A percentile compares a stretch with the other conserved stretches of the same genome.
Conservation (phyloP, 2,329 filamentous ascomycete genomes). For the Celoporthe dispersa region DNA sequence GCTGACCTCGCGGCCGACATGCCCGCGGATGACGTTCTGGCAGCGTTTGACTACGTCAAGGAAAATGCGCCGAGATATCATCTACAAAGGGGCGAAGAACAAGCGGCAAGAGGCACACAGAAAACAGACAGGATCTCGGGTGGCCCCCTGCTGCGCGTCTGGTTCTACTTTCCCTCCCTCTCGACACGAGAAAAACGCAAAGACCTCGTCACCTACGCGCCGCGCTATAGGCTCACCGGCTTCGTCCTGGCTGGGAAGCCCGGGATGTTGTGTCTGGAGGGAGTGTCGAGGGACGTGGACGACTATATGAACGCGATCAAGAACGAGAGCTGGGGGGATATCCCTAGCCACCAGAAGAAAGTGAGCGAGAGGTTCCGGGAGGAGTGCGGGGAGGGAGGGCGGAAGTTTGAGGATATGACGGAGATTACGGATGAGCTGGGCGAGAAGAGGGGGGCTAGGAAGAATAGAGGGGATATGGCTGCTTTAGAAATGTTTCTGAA, state of each 20-base stretch:
- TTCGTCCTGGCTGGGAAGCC: slow-evolving; percentile 66
- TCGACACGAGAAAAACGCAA: slow-evolving; percentile 62
- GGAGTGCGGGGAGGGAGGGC: slow-evolving; percentile 34
- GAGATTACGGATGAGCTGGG: slow-evolving; percentile 58
- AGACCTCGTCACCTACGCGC: slow-evolving; percentile 59
- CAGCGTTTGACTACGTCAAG: slow-evolving; percentile 24
- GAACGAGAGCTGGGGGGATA: slow-evolving; percentile 66
- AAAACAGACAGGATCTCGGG: neutral
- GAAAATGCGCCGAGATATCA: slow-evolving; percentile 16
- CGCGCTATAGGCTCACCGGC: slow-evolving; percentile 57
- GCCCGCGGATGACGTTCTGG: slow-evolving; percentile 23
- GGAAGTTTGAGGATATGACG: slow-evolving; percentile 59
- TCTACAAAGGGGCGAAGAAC: neutral
- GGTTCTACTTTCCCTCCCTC: slow-evolving; percentile 68
- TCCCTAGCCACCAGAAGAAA: slow-evolving; percentile 65
- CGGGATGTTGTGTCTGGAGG: slow-evolving; percentile 57
- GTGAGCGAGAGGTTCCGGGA: slow-evolving; percentile 61
- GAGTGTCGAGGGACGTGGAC: slow-evolving; percentile 52
- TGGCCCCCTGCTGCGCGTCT: slow-evolving; percentile 52
- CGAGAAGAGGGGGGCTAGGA: slow-evolving; percentile 52
- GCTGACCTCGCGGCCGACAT: slow-evolving; percentile 20
- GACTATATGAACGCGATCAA: slow-evolving; percentile 67
- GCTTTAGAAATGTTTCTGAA: slow-evolving; percentile 55
- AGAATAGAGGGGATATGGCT: slow-evolving; percentile 58
- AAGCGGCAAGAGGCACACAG: neutral